These are phyloP conservation scores for Coniochaeta ligniaria DNA, from an alignment of 2,329 filamentous ascomycete genomes.

Conservation along the genomic window DNA sequence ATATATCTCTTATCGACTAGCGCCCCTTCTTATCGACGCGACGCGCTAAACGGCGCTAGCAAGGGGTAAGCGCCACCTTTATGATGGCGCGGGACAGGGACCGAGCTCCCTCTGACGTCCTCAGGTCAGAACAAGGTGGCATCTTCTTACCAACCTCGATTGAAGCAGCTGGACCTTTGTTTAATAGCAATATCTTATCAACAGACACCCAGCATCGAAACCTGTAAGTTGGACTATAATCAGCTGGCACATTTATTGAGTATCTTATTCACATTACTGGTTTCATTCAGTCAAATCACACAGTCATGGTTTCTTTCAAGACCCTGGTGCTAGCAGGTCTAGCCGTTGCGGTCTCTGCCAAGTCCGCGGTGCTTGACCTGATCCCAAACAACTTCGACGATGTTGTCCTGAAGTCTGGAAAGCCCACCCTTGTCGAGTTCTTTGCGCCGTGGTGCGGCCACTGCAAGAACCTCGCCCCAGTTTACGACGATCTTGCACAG, in stretches of 20 bases:
- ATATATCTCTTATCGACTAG: neutral
- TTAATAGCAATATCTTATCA: neutral
- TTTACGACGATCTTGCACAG: constrained; percentile 84
- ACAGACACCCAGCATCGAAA: neutral
- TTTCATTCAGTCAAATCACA: neutral
- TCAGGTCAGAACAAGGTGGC: neutral
- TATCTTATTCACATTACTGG: neutral
- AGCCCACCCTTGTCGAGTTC: constrained; percentile 95
- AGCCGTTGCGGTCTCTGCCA: constrained; percentile 51
- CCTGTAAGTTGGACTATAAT: neutral
- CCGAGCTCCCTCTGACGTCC: constrained; percentile 1
- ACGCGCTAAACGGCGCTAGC: neutral
- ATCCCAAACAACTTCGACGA: constrained; percentile 87
- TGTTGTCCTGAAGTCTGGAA: constrained; percentile 82
- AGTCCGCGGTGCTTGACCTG: constrained; percentile 84
- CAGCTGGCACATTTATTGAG: neutral
- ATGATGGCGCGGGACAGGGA: neutral
- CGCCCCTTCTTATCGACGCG: neutral
- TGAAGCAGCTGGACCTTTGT: neutral
- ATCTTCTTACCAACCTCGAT: neutral
- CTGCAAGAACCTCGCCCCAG: constrained; percentile 93
- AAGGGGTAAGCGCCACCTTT: neutral
- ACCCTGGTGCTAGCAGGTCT: constrained; percentile 52
- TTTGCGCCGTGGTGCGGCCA: constrained; percentile 98
- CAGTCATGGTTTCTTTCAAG: constrained; percentile 49